Evolutionary conservation across 805 yeast species (phyloP).

Genomic region (Metschnikowia chrysomelidarum): DNA sequence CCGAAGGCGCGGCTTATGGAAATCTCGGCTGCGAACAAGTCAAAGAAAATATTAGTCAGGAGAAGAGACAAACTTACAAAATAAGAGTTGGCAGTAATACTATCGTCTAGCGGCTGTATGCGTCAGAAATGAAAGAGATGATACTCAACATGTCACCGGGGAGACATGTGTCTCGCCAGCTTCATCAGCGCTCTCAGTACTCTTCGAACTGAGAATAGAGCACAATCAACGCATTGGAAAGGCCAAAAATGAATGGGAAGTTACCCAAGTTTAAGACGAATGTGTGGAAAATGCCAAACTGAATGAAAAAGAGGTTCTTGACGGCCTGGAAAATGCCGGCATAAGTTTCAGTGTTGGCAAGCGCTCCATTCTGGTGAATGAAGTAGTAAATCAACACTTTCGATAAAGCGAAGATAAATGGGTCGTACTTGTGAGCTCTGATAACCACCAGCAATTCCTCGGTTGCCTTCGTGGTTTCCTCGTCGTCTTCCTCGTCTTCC

Average conservation of each 20-base stretch:
- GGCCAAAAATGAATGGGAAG: constrained; percentile 46
- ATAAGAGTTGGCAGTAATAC: constrained; percentile 6
- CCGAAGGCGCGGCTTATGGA: too few species aligned
- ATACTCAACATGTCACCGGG: constrained; percentile 2
- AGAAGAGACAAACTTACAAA: constrained; percentile 2
- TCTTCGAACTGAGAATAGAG: constrained; percentile 53
- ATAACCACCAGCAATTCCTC: constrained; percentile 16
- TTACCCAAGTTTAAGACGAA: constrained; percentile 41
- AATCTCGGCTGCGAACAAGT: constrained; percentile 3
- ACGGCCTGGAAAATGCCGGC: constrained; percentile 28
- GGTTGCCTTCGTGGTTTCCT: not conserved
- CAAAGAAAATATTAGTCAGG: constrained; percentile 4
- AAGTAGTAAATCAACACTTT: constrained; percentile 40
- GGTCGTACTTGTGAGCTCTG: constrained; percentile 48
- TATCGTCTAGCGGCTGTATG: constrained; percentile 12
- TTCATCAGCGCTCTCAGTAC: constrained; percentile 21
- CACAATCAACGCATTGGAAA: constrained; percentile 46
- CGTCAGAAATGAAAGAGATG: constrained; percentile 7
- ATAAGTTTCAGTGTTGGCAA: constrained; percentile 26
- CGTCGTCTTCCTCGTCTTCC: constrained; percentile 11
- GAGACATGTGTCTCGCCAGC: not conserved
- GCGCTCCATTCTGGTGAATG: constrained; percentile 32
- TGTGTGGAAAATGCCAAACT: constrained; percentile 39
- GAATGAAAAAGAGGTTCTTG: constrained; percentile 30
- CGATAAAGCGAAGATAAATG: constrained; percentile 50